These are phyloP conservation scores for Penicillium soppii DNA, from an alignment of 495 filamentous ascomycete genomes.

Conservation along the genomic window DNA sequence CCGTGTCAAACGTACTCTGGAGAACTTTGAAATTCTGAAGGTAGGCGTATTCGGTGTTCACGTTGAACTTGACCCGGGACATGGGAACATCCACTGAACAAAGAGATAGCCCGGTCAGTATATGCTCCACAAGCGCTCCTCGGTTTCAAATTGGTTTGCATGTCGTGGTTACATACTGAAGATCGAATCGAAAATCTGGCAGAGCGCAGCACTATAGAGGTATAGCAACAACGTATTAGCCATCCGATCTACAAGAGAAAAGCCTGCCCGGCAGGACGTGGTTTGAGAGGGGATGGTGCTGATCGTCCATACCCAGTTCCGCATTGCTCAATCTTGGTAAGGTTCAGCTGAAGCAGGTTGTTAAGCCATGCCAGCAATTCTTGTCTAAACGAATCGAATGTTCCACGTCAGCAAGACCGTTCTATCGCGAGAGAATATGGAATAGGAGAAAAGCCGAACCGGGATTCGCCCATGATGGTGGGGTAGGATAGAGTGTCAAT, in stretches of 20 bases:
- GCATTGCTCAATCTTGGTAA: slow-evolving; percentile 98
- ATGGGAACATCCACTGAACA: slow-evolving; percentile 83
- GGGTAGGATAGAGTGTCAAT: slow-evolving; percentile 30
- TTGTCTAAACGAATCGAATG: slow-evolving; percentile 61
- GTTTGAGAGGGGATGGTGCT: slow-evolving; percentile 23
- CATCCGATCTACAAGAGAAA: background rate
- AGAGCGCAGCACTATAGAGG: slow-evolving; percentile 79
- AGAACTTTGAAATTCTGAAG: slow-evolving; percentile 97
- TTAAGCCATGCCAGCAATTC: slow-evolving; percentile 97
- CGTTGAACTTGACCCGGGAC: slow-evolving; percentile 96
- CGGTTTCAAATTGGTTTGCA: background rate
- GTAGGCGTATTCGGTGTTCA: slow-evolving; percentile 95
- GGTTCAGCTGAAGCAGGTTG: slow-evolving; percentile 92
- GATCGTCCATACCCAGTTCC: slow-evolving; percentile 81
- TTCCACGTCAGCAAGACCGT: slow-evolving; percentile 4
- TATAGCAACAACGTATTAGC: slow-evolving; percentile 18
- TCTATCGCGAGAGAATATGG: slow-evolving; percentile 5
- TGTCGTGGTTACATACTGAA: slow-evolving; percentile 59
- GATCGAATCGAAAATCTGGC: slow-evolving; percentile 96
- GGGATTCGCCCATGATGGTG: slow-evolving; percentile 58
- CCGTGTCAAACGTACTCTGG: slow-evolving; percentile 66
- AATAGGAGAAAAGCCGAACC: slow-evolving; percentile 38
- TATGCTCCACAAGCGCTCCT: background rate
- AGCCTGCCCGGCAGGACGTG: background rate
- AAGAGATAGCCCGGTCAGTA: slow-evolving; percentile 20